Evolutionary conservation across 306 rosid genomes (phyloP).

Genomic region (Sphenostylis stenocarpa): DNA sequence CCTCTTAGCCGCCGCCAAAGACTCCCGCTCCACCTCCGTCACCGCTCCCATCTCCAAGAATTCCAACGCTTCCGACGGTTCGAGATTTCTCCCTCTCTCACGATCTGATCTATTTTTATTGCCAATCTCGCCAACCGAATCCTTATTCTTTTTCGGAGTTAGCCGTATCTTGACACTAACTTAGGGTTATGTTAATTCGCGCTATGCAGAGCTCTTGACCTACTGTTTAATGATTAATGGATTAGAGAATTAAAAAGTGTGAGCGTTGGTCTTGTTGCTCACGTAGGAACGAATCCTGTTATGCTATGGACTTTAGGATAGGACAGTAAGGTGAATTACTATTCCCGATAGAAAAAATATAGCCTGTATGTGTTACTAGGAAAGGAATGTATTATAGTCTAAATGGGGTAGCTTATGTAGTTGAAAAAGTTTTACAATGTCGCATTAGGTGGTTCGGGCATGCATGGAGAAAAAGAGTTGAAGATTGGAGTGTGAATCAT

Average conservation of each 20-base stretch:
- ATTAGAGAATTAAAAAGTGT: neutral
- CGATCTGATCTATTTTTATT: neutral
- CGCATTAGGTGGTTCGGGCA: neutral
- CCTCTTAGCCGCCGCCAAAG: slow-evolving; percentile 49
- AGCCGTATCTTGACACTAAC: neutral
- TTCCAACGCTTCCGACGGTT: slow-evolving; percentile 67
- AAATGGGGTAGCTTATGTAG: neutral
- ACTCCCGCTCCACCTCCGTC: slow-evolving; percentile 56
- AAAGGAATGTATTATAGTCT: neutral
- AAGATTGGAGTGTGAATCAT: neutral
- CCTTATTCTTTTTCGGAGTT: neutral
- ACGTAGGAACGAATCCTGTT: neutral
- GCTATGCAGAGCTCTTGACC: neutral
- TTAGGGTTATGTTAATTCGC: neutral
- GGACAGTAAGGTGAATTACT: slow-evolving; percentile 2
- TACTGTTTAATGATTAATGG: neutral
- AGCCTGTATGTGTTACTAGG: neutral
- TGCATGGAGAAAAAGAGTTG: neutral
- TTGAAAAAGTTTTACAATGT: neutral
- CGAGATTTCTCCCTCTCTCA: neutral
- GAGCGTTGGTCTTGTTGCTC: neutral
- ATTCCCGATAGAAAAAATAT: neutral
- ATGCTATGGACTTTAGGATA: neutral
- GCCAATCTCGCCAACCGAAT: neutral
- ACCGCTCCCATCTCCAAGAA: slow-evolving; percentile 41